Evolutionary conservation across 768 basidiomycete genomes (phyloP), one percentile per base, ranked within the genome.

Genomic region (Pulveroboletus sp.): DNA sequence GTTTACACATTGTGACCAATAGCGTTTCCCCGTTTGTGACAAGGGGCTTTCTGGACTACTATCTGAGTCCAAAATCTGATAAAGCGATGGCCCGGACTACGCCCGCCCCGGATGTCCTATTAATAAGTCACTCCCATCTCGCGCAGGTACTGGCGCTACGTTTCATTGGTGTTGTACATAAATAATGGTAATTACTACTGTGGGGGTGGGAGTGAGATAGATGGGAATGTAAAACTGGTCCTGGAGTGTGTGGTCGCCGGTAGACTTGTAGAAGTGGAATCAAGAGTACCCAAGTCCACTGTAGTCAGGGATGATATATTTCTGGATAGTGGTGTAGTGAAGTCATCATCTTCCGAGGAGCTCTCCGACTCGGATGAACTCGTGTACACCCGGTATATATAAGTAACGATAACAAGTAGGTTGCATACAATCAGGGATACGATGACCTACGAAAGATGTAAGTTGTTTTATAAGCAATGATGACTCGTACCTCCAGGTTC

Each of bases 321-420:
- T 20, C 39, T 24, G n/a, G 35, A n/a, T 13, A n/a, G 10, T n/a
- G 17, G 32, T 5, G 40, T 46, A 16, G 45, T 53, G 38, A 45
- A 53, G 41, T 50, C 50, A 21, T 49, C 58, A 16, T 53, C 53
- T 14, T 55, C 40, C 12, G 14, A 34, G 16, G 44, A 29, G 34
- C 17, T 27, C 34, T 27, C 46, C 19, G 42, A 39, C 5, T 40
- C 39, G 5, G 54, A 37, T 20, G 46, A 14, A 5, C 19, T 19
- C 20, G 12, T 19, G 21, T 25, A 40, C 32, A 36, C 35, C 42
- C 43, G 40, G 24, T 48, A 48, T 17, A 43, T 16, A 23, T 39
- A 50, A 10, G 39, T 42, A 10, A 56, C 49, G 11, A 47, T 33
- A n/a, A 43, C 35, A 12, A 55, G 29, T 20, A 58, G 20, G 39